Evolutionary conservation across 441 rosid genomes (phyloP).

Genomic region (Arabidopsis lyrata): DNA sequence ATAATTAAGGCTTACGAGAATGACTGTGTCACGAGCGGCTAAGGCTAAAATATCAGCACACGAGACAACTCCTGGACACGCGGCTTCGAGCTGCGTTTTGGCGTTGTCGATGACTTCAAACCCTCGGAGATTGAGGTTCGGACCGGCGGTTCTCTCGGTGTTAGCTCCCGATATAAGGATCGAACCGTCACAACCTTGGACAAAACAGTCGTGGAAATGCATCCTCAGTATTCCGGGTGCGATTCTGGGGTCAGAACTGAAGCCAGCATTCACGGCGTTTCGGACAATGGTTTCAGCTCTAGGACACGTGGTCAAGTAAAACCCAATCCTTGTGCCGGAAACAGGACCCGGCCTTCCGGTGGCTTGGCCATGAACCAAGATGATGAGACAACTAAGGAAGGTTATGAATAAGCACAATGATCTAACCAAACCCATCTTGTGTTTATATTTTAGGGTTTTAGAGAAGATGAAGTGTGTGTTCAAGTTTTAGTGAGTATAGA

Average conservation of each 20-base stretch:
- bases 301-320: conserved; percentile 63
- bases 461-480: conserved; percentile 30
- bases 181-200: conserved; percentile 77
- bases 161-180: conserved; percentile 61
- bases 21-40: conserved; percentile 76
- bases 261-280: conserved; percentile 61
- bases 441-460: not conserved
- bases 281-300: conserved; percentile 58
- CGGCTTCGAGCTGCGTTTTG: conserved; percentile 65
- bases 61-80: conserved; percentile 75
- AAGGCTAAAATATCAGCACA: conserved; percentile 82
- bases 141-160: conserved; percentile 61
- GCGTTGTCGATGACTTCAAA: conserved; percentile 80
- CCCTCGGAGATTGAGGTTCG: conserved; percentile 58
- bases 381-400: conserved; percentile 20
- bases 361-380: conserved; percentile 37
- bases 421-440: conserved; percentile 33
- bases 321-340: conserved; percentile 65
- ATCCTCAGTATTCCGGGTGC: conserved; percentile 75
- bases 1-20: conserved; percentile 49
- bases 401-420: conserved; percentile 33
- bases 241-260: conserved; percentile 50
- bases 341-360: conserved; percentile 24
- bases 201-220: conserved; percentile 83
- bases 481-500: conserved; percentile 30